Conservation (phyloP, 441 rosid genomes). For the Omphalea diandra region DNA sequence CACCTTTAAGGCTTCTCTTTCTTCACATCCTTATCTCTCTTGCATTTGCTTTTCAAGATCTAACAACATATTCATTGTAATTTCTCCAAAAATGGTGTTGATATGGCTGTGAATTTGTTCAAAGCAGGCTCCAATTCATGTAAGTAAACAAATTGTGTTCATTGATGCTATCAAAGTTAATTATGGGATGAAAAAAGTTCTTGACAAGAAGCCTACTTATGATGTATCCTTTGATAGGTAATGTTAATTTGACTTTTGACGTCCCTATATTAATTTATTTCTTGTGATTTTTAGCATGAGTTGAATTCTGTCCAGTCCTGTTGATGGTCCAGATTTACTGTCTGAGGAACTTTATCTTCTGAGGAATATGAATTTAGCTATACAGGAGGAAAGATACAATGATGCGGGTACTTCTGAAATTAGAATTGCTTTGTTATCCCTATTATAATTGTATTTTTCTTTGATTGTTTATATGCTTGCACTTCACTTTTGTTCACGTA, state of each 20-base stretch:
- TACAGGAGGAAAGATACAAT: conserved; percentile 76
- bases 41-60: neutral
- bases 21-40: neutral
- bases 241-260: conserved; percentile 4
- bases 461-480: neutral
- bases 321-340: conserved; percentile 65
- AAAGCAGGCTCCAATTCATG: conserved; percentile 81
- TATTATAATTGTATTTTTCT: neutral
- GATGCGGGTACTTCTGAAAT: conserved; percentile 77
- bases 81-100: conserved; percentile 7
- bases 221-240: conserved; percentile 87
- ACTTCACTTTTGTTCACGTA: neutral
- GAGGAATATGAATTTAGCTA: conserved; percentile 70
- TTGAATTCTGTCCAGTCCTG: conserved; percentile 53
- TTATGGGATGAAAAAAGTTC: conserved; percentile 54
- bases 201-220: conserved; percentile 50
- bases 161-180: conserved; percentile 77
- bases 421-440: neutral
- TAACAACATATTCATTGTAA: neutral
- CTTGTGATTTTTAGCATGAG: conserved; percentile 30
- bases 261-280: conserved; percentile 13
- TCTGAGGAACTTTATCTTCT: conserved; percentile 70
- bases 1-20: neutral
- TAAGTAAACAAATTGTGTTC: conserved; percentile 68
- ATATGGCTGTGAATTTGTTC: conserved; percentile 21